A percentile compares a stretch with the other conserved stretches of the same genome.
phyloP scores from a whole-genome alignment of 2,329 filamentous ascomycete species.

The Epichloe coenophiala region DNA sequence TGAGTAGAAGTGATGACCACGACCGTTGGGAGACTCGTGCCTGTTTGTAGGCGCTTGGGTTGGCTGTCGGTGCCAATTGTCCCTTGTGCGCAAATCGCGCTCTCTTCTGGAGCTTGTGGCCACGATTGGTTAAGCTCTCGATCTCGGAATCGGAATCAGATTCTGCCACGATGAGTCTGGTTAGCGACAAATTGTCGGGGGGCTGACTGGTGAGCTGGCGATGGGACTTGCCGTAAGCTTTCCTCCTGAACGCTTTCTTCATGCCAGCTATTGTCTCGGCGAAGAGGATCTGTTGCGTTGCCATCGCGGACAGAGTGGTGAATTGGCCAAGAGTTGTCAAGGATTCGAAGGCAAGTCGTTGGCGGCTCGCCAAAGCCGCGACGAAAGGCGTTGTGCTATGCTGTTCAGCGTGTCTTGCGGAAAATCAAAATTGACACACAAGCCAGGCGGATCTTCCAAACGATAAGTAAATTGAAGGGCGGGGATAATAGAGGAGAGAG shows the following conservation, averaged over 20 bases:
- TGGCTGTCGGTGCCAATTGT: conserved; percentile 51
- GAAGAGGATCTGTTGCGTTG: conserved; percentile 46
- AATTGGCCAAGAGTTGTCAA: background rate
- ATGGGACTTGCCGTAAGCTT: conserved; percentile 40
- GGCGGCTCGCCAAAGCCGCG: background rate
- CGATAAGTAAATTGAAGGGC: background rate
- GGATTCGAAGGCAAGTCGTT: background rate
- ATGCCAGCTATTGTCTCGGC: conserved; percentile 54
- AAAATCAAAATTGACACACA: background rate
- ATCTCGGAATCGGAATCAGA: conserved; percentile 67
- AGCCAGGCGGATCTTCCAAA: background rate
- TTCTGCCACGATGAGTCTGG: conserved; percentile 33
- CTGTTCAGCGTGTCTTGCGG: background rate
- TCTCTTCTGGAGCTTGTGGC: conserved; percentile 65
- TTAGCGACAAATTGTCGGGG: conserved; percentile 6
- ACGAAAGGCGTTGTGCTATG: background rate
- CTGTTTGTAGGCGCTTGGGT: conserved; percentile 58
- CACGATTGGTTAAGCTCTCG: conserved; percentile 57
- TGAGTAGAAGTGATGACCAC: conserved; percentile 3
- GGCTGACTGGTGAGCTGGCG: background rate
- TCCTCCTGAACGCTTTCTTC: conserved; percentile 54
- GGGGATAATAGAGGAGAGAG: background rate
- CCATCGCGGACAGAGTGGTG: conserved; percentile 19
- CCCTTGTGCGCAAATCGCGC: conserved; percentile 59
- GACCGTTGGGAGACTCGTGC: conserved; percentile 25